These are phyloP conservation scores for Phytophthora europaea DNA, from an alignment of 352 stramenopile species.

Conservation along the genomic window DNA sequence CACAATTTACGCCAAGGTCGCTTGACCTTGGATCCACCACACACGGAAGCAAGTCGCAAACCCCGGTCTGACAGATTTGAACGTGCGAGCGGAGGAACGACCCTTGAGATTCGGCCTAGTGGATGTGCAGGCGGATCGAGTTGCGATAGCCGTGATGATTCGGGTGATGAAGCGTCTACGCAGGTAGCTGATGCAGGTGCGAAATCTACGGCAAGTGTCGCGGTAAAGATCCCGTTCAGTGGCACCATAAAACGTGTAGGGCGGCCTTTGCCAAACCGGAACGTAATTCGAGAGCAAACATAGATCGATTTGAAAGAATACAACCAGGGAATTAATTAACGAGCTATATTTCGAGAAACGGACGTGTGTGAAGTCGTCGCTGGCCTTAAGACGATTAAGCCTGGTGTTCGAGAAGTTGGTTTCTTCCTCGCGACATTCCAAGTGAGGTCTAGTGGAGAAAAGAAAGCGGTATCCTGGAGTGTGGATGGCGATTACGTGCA, in stretches of 20 bases:
- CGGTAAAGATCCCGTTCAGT: not conserved
- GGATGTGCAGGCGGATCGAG: too few species aligned
- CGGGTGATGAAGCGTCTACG: too few species aligned
- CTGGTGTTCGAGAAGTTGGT: not conserved
- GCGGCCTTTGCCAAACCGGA: not conserved
- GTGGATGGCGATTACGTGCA: too few species aligned
- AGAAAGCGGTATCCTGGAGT: not conserved
- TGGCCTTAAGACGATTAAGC: not conserved
- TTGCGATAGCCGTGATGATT: too few species aligned
- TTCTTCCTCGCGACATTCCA: not conserved
- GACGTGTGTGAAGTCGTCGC: not conserved
- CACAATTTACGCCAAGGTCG: slow-evolving; percentile 13
- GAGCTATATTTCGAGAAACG: not conserved
- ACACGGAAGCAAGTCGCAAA: not conserved
- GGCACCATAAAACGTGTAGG: not conserved
- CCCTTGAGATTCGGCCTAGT: not conserved
- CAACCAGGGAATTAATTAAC: slow-evolving; percentile 9
- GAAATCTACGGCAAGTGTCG: not conserved
- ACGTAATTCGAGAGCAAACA: not conserved
- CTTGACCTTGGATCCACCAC: not conserved
- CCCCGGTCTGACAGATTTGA: not conserved
- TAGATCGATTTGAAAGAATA: slow-evolving; percentile 1
- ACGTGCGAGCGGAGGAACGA: not conserved
- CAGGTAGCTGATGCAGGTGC: too few species aligned
- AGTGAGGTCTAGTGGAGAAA: not conserved